phyloP scores from a whole-genome alignment of 2,329 filamentous ascomycete species.

The Ascochyta viciae-villosae region DNA sequence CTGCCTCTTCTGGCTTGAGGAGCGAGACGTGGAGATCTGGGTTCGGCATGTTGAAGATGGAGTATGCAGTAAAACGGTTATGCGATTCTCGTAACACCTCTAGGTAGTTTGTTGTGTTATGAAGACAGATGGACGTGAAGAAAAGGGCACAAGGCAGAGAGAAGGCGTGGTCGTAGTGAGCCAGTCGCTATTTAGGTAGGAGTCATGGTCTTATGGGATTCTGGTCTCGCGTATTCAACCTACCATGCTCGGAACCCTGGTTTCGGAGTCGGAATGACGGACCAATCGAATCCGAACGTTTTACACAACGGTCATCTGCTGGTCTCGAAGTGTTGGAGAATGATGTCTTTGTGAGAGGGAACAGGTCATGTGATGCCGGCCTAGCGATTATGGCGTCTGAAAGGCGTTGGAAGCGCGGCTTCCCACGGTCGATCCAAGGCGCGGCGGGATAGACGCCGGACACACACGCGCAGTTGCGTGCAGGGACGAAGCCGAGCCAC shows the following conservation, averaged over 20 bases:
- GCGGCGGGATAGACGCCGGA: conserved; percentile 14
- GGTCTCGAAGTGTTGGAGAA: conserved; percentile 8
- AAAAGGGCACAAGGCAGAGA: neutral
- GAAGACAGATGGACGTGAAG: neutral
- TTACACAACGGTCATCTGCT: conserved; percentile 15
- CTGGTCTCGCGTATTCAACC: neutral
- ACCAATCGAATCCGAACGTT: conserved; percentile 16
- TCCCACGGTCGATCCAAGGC: conserved; percentile 9
- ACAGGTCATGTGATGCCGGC: conserved; percentile 18
- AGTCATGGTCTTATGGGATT: conserved; percentile 8
- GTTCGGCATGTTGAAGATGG: conserved; percentile 24
- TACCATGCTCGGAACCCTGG: conserved; percentile 5
- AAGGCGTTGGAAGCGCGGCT: conserved; percentile 11
- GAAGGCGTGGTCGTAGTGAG: neutral
- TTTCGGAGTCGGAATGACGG: conserved; percentile 17
- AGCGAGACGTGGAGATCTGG: conserved; percentile 36
- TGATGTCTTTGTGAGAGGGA: conserved; percentile 12
- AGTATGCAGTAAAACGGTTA: conserved; percentile 1
- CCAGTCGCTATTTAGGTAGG: conserved; percentile 4
- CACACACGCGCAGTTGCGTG: conserved; percentile 5
- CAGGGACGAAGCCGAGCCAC: neutral
- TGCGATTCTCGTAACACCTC: neutral
- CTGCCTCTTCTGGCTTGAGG: conserved; percentile 37
- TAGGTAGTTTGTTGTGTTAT: neutral
- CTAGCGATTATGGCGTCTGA: conserved; percentile 21